Percentiles rank a stretch among this genome's conserved stretches.
Conservation (phyloP, 2,329 filamentous ascomycete species). For the Fusarium poae region DNA sequence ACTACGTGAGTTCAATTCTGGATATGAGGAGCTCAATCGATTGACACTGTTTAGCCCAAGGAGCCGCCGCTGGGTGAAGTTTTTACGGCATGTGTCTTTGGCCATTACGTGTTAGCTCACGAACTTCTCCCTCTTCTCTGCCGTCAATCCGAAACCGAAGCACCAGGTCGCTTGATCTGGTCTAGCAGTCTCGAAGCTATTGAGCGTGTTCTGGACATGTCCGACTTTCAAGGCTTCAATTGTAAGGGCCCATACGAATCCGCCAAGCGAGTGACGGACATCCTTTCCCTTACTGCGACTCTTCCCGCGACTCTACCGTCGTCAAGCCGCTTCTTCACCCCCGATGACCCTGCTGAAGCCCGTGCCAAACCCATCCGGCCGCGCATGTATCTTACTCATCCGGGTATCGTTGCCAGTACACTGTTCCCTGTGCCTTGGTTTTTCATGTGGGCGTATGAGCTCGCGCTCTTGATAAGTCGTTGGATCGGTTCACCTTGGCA, state of each 20-base stretch:
- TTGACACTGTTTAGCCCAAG: constrained; percentile 58
- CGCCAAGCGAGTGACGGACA: constrained; percentile 87
- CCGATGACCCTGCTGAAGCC: constrained; percentile 41
- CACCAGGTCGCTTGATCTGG: constrained; percentile 83
- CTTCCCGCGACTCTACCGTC: constrained; percentile 73
- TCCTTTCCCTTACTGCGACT: constrained; percentile 79
- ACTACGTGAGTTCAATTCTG: constrained; percentile 50
- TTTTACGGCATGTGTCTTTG: constrained; percentile 94
- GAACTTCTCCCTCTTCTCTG: constrained; percentile 80
- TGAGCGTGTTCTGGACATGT: constrained; percentile 65
- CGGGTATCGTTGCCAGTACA: constrained; percentile 85
- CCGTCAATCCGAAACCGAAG: constrained; percentile 56
- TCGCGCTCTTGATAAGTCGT: constrained; percentile 78
- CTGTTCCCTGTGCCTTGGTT: constrained; percentile 81
- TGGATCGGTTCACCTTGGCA: constrained; percentile 92
- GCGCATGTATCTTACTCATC: constrained; percentile 83
- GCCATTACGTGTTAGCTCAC: constrained; percentile 91
- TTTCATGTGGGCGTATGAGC: constrained; percentile 76
- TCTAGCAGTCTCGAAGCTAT: constrained; percentile 83
- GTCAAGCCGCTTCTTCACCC: constrained; percentile 68
- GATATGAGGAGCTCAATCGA: neutral
- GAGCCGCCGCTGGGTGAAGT: constrained; percentile 78
- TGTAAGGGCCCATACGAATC: constrained; percentile 81
- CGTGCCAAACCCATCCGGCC: constrained; percentile 58
- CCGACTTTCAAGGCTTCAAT: constrained; percentile 82